phyloP scores from a whole-genome alignment of 2,329 filamentous ascomycete genomes.

The Aspergillus pseudotamarii region DNA sequence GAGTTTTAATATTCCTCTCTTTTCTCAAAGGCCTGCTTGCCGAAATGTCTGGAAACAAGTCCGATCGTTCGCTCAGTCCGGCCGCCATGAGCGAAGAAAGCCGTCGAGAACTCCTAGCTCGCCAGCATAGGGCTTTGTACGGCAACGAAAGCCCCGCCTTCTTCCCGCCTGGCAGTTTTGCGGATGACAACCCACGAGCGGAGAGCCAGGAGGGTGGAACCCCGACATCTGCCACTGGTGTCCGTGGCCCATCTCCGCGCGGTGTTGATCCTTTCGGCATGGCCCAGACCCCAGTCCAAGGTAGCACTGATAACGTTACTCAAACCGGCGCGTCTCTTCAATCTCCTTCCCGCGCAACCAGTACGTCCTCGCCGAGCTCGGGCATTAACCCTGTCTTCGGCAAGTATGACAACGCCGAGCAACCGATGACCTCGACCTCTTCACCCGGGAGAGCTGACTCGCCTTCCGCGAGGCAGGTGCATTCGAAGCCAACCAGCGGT shows the following conservation, averaged over 20 bases:
- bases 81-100: conserved; percentile 91
- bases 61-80: conserved; percentile 82
- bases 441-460: conserved; percentile 75
- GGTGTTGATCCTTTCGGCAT: conserved; percentile 71
- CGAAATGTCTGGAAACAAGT: conserved; percentile 74
- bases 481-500: conserved; percentile 55
- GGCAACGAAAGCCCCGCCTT: conserved; percentile 70
- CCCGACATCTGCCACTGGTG: conserved; percentile 61
- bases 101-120: conserved; percentile 91
- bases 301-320: conserved; percentile 55
- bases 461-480: conserved; percentile 69
- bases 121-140: conserved; percentile 92
- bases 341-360: conserved; percentile 73
- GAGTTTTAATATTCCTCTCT: conserved; percentile 45
- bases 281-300: conserved; percentile 50
- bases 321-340: conserved; percentile 46
- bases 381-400: conserved; percentile 53
- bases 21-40: conserved; percentile 61
- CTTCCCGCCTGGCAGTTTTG: conserved; percentile 67
- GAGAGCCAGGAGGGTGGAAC: conserved; percentile 67
- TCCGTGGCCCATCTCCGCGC: conserved; percentile 76
- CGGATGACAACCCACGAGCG: conserved; percentile 69
- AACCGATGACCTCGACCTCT: conserved; percentile 78
- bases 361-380: conserved; percentile 73
- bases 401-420: conserved; percentile 62